Evolutionary conservation across 305 asterid genomes (phyloP).

Genomic region (Striga hermonthica): DNA sequence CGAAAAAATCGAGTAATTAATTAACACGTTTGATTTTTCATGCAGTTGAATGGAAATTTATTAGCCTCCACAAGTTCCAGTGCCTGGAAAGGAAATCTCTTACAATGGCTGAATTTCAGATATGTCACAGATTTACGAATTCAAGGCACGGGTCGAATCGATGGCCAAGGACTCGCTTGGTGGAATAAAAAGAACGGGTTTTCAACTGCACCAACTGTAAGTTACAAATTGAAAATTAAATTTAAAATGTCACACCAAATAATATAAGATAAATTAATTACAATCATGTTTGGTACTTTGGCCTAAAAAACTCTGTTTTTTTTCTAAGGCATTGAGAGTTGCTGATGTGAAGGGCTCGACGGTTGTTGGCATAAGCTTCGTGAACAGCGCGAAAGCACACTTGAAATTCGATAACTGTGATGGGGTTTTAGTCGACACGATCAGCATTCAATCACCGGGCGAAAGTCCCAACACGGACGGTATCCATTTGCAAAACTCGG

Average conservation of each 20-base stretch:
- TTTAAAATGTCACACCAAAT: no score
- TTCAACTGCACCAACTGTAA: conserved; percentile 54
- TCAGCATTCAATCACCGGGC: conserved; percentile 48
- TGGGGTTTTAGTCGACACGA: conserved; percentile 40
- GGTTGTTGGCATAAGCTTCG: conserved; percentile 44
- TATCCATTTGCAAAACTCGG: conserved; percentile 49
- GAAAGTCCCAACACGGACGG: conserved; percentile 58
- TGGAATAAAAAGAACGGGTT: conserved; percentile 35
- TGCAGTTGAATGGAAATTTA: conserved; percentile 47
- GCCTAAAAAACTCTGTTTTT: no score
- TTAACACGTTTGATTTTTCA: not conserved
- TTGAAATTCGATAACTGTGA: conserved; percentile 46
- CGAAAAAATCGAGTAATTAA: not conserved
- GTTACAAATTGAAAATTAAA: not conserved
- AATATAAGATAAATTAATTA: no score
- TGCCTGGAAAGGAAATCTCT: conserved; percentile 39
- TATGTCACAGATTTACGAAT: conserved; percentile 37
- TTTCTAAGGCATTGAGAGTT: conserved; percentile 45
- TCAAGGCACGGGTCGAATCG: conserved; percentile 41
- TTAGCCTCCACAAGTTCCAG: conserved; percentile 40
- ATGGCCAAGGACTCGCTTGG: conserved; percentile 51
- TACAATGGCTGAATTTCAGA: conserved; percentile 47
- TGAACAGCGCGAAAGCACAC: conserved; percentile 48
- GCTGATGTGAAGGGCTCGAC: conserved; percentile 38
- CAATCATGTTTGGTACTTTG: no score